Conservation (phyloP, 192 early-diverging fungal genomes). For the Coemansia reversa region DNA sequence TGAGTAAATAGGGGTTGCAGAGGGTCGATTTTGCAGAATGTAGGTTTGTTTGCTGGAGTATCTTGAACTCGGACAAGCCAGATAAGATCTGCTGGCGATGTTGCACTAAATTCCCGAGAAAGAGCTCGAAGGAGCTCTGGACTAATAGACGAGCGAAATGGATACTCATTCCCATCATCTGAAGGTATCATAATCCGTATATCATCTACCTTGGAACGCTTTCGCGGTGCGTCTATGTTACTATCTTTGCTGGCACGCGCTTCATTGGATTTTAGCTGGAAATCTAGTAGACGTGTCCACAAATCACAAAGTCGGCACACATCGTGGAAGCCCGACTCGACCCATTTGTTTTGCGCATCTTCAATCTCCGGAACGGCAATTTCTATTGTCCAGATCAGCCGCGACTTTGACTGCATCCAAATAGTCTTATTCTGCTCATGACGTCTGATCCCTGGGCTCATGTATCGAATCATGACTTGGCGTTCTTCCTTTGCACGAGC, state of each 20-base stretch:
- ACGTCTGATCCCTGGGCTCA: constrained; percentile 40
- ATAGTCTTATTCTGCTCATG: constrained; percentile 34
- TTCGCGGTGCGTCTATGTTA: constrained; percentile 5
- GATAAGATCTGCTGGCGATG: background rate
- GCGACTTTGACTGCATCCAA: constrained; percentile 25
- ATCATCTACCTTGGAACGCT: constrained; percentile 12
- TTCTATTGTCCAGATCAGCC: constrained; percentile 38
- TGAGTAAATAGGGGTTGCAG: constrained; percentile 43
- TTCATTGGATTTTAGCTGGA: background rate
- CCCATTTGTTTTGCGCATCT: constrained; percentile 10
- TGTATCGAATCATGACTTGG: constrained; percentile 30
- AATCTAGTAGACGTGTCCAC: constrained; percentile 24
- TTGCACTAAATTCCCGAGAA: constrained; percentile 3
- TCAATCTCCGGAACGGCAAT: constrained; percentile 21
- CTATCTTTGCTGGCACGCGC: background rate
- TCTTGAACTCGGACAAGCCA: constrained; percentile 32
- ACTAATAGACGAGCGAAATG: constrained; percentile 26
- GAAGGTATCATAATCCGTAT: constrained; percentile 36
- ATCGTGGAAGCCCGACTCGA: constrained; percentile 39
- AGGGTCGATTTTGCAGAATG: constrained; percentile 40
- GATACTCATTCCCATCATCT: constrained; percentile 46
- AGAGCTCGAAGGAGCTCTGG: constrained; percentile 4
- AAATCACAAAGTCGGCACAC: constrained; percentile 29
- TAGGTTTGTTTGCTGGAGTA: constrained; percentile 52
- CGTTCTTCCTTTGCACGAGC: constrained; percentile 22